Evolutionary conservation across 768 basidiomycete genomes (phyloP).

Genomic region (Auriscalpium microsporum): DNA sequence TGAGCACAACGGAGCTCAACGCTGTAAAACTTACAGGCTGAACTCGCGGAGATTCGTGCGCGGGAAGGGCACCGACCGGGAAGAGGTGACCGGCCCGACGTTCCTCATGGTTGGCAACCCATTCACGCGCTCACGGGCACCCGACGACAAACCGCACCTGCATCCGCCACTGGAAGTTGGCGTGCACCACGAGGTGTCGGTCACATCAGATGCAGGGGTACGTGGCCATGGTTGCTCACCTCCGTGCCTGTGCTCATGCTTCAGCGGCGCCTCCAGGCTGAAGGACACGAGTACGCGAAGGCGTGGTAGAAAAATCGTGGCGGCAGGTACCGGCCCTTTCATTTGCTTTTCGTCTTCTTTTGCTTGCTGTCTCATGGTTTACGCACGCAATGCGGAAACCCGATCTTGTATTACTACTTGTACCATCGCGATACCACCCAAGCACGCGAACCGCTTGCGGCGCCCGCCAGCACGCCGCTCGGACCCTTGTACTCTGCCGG

Average conservation of each 20-base stretch:
- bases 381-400: too few relatives aligned
- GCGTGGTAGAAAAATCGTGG: constrained; percentile 2
- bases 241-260: neutral
- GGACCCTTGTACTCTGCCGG: too few relatives aligned
- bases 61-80: constrained; percentile 13
- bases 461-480: too few relatives aligned
- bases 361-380: too few relatives aligned
- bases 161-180: neutral
- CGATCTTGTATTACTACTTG: too few relatives aligned
- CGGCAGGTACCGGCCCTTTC: too few relatives aligned
- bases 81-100: constrained; percentile 11
- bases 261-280: neutral
- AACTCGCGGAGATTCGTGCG: constrained; percentile 13
- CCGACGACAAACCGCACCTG: neutral
- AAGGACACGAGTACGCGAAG: constrained; percentile 1
- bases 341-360: too few relatives aligned
- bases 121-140: neutral
- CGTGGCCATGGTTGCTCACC: neutral
- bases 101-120: constrained; percentile 15
- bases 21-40: neutral
- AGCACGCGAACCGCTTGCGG: too few relatives aligned
- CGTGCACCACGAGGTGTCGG: constrained; percentile 3
- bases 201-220: constrained; percentile 7
- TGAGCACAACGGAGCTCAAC: neutral
- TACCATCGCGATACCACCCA: too few relatives aligned